These are phyloP conservation scores for Tetragonia tetragonoides DNA, from an alignment of 148 eudicot genomes.

Conservation along the genomic window DNA sequence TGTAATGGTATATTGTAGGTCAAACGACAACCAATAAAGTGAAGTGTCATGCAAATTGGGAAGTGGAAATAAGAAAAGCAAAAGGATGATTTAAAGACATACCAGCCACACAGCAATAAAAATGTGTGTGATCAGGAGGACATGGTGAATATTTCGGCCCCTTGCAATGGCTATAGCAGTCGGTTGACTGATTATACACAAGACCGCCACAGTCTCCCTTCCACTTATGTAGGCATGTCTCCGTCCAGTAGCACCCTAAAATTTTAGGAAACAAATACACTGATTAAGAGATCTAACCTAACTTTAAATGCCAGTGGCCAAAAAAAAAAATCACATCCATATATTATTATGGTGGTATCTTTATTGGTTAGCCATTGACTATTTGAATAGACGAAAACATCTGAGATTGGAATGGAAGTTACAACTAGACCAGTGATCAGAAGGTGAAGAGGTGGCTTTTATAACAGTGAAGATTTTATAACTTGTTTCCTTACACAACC, in stretches of 20 bases:
- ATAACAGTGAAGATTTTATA: too few relatives aligned
- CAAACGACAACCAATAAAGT: too few relatives aligned
- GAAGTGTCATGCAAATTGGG: not conserved
- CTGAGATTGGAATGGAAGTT: too few relatives aligned
- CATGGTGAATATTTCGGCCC: constrained; percentile 27
- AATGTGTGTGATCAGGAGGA: constrained; percentile 30
- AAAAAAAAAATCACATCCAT: too few relatives aligned
- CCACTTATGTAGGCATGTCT: constrained; percentile 28
- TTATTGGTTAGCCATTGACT: too few relatives aligned
- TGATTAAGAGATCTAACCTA: not conserved
- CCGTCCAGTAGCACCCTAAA: constrained; percentile 39
- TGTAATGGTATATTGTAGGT: too few relatives aligned
- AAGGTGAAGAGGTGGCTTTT: too few relatives aligned
- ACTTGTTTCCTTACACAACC: too few relatives aligned
- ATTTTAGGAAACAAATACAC: not conserved
- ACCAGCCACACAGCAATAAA: constrained; percentile 32
- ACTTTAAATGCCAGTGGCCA: too few relatives aligned
- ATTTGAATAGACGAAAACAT: too few relatives aligned
- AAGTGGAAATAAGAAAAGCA: not conserved
- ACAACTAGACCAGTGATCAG: too few relatives aligned
- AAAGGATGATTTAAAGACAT: not conserved
- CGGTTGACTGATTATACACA: constrained; percentile 34
- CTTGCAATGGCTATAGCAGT: constrained; percentile 29
- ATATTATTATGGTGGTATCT: too few relatives aligned
- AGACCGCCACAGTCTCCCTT: constrained; percentile 35